Evolutionary conservation across 176 grass and related monocot genomes (phyloP), one percentile per base, ranked within the genome.

Genomic region (Phoenix roebelenii): DNA sequence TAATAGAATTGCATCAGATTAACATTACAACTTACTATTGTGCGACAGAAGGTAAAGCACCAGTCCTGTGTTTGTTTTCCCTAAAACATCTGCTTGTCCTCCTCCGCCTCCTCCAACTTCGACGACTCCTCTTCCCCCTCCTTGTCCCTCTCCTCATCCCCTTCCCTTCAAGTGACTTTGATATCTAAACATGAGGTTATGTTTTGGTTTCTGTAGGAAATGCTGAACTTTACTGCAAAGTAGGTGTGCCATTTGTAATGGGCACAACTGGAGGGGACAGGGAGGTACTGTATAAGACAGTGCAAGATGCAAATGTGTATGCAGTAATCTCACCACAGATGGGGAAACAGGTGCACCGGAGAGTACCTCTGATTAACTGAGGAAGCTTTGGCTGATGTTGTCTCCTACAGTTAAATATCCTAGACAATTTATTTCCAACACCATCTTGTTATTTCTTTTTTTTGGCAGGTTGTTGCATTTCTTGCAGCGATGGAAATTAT

Each of bases 251-350:
- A 26, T 98, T 92, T 92, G 81, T 98, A 48, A 88, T 98, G 93
- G 93, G 84, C 60, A 98, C 93, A 80, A 88, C 84, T 64, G 93
- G 87, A 10, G 93, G 87, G 64, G 63, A 98, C 49, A 75, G 51
- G 55, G n/a, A 81, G 50, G 57, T 75, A 70, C 76, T 92, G 17
- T 78, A 88, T 35, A 85, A 85, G 82, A 74, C 93, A 22, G 81
- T 98, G 39, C 71, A 78, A 75, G 82, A 80, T 82, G 83, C 87
- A 74, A 74, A 83, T 64, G 80, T 61, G 4, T 92, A 88, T 71
- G 93, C 87, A 44, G 69, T 92, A 50, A 85, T 98, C 76, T 98
- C 87, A 76, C 93, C 93, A 60, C 93, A 97, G 73, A 97, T 92
- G 84, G 84, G 81, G 2, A 97, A 97, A 73, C 81, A 85, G 63